Conservation (phyloP, 495 filamentous ascomycete genomes). For the Lasiosphaeriaceae sp. region DNA sequence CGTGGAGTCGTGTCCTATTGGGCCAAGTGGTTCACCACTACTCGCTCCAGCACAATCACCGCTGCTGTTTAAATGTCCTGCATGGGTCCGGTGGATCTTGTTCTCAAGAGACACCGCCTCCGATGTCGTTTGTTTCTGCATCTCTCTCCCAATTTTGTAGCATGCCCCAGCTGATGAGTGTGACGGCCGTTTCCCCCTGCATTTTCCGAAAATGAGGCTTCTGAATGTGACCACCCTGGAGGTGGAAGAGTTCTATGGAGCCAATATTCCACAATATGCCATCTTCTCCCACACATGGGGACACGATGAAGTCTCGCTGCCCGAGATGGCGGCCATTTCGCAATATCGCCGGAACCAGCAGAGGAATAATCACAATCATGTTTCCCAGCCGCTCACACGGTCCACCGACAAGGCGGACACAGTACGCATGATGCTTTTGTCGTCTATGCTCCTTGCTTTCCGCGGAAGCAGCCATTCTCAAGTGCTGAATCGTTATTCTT, state of each 20-base stretch:
- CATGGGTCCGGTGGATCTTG: too few relatives aligned
- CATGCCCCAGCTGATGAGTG: not conserved
- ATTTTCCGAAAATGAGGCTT: slow-evolving; percentile 31
- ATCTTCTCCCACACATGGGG: slow-evolving; percentile 46
- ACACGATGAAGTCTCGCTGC: slow-evolving; percentile 30
- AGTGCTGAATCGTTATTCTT: not conserved
- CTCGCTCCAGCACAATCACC: not conserved
- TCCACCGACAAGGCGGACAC: slow-evolving; percentile 15
- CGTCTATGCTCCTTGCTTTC: slow-evolving; percentile 25
- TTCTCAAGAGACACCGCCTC: too few relatives aligned
- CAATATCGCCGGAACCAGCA: slow-evolving; percentile 11
- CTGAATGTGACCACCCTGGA: slow-evolving; percentile 33
- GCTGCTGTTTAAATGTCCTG: not conserved
- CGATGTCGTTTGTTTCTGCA: not conserved
- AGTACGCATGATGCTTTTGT: slow-evolving; percentile 22
- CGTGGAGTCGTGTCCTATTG: not conserved
- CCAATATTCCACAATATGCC: slow-evolving; percentile 34
- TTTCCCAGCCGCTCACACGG: not conserved
- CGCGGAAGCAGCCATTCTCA: slow-evolving; percentile 5
- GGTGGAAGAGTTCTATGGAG: slow-evolving; percentile 31
- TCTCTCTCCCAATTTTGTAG: not conserved
- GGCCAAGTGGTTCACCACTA: not conserved
- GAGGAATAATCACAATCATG: slow-evolving; percentile 1
- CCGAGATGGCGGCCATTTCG: slow-evolving; percentile 19
- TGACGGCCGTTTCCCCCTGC: too few relatives aligned